Conservation (phyloP, 2,329 filamentous ascomycete genomes). For the Gremmenia infestans region DNA sequence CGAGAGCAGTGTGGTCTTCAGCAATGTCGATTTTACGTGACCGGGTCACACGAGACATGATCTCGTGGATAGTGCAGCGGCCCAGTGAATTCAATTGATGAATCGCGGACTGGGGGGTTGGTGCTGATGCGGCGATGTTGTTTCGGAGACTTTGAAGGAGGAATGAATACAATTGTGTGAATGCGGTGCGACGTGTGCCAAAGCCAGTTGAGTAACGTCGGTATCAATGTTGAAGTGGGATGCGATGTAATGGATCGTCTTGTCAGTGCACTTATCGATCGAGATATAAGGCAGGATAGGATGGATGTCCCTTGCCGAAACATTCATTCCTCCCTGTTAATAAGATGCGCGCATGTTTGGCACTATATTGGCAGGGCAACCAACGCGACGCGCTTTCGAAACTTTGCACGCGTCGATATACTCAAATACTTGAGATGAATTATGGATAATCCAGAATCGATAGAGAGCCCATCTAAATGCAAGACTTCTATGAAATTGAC, state of each 20-base stretch:
- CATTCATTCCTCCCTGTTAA: neutral
- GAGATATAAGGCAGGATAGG: constrained; percentile 5
- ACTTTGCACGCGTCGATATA: neutral
- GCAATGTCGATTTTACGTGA: constrained; percentile 27
- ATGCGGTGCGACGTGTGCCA: neutral
- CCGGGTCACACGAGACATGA: constrained; percentile 30
- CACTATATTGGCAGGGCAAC: neutral
- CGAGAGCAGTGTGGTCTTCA: constrained; percentile 26
- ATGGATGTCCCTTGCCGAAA: neutral
- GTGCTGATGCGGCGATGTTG: constrained; percentile 2
- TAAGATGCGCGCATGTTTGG: neutral
- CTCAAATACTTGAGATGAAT: neutral
- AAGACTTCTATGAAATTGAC: too few species aligned
- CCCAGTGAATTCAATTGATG: neutral
- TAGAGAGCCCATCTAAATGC: too few species aligned
- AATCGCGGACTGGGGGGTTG: neutral
- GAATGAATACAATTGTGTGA: neutral
- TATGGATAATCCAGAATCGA: neutral
- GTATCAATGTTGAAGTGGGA: constrained; percentile 17
- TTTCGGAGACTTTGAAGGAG: constrained; percentile 1
- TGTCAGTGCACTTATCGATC: constrained; percentile 27
- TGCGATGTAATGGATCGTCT: neutral
- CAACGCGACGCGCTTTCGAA: neutral
- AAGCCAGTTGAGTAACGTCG: neutral
- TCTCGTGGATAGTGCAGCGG: neutral